Evolutionary conservation across 2,329 filamentous ascomycete genomes (phyloP).

Genomic region (Trichoderma koningiopsis): DNA sequence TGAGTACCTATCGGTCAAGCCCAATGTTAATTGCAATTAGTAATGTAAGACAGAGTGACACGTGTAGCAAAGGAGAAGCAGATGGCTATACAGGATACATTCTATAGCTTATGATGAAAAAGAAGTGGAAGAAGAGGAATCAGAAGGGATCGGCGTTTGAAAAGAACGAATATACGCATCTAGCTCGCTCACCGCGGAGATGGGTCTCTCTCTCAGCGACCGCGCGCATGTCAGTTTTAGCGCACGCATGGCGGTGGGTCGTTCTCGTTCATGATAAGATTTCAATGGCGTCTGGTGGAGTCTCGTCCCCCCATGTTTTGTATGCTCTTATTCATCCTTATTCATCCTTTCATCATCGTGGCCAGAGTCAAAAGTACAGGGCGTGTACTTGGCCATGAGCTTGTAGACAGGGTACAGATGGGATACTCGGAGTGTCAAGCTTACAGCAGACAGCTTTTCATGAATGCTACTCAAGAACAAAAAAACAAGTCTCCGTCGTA

Average conservation of each 20-base stretch:
- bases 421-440: no score
- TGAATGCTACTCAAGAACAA: background rate
- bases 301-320: background rate
- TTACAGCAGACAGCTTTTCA: background rate
- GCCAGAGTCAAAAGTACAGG: background rate
- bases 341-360: background rate
- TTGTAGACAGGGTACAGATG: background rate
- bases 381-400: background rate
- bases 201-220: background rate
- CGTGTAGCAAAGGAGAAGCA: background rate
- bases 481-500: background rate
- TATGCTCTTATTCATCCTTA: background rate
- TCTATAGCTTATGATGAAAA: background rate
- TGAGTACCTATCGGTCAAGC: background rate
- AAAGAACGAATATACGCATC: background rate
- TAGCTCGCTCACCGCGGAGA: background rate
- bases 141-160: background rate
- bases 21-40: background rate
- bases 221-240: background rate
- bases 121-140: background rate
- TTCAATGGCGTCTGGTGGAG: background rate
- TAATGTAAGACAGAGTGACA: background rate
- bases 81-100: no score
- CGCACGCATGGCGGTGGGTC: background rate
- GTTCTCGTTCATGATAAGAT: background rate